These are phyloP conservation scores for Dalbergia oliveri DNA, from an alignment of 306 rosid species.

Conservation along the genomic window DNA sequence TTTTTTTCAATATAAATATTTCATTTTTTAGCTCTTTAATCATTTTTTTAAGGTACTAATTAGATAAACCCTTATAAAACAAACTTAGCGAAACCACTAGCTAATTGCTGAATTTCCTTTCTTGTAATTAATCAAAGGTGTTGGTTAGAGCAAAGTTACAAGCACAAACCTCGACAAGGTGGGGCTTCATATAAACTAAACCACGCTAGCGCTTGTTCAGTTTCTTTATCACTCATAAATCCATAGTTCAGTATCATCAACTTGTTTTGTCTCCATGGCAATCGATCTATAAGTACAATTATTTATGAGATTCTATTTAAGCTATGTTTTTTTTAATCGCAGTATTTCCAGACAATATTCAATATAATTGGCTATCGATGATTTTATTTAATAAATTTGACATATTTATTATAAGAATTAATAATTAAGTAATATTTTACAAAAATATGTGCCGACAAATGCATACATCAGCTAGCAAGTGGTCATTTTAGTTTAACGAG, in stretches of 20 bases:
- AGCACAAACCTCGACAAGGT: slow-evolving; percentile 22
- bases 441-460: too few relatives aligned
- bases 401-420: too few relatives aligned
- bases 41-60: too few relatives aligned
- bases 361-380: too few relatives aligned
- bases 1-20: too few relatives aligned
- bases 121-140: background rate
- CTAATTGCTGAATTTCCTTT: background rate
- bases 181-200: background rate
- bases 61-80: too few relatives aligned
- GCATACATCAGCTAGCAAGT: too few relatives aligned
- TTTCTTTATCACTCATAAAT: background rate
- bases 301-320: background rate
- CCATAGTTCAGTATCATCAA: background rate
- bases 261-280: slow-evolving; percentile 4
- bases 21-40: too few relatives aligned
- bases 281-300: background rate
- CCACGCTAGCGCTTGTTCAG: background rate
- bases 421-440: too few relatives aligned
- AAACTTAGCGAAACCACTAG: background rate
- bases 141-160: slow-evolving; percentile 30
- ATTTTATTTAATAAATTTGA: too few relatives aligned
- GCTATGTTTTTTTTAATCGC: background rate
- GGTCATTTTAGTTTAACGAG: too few relatives aligned
- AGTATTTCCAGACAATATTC: background rate